Conservation (phyloP, 2,329 filamentous ascomycete genomes). For the Fusarium camptoceras region DNA sequence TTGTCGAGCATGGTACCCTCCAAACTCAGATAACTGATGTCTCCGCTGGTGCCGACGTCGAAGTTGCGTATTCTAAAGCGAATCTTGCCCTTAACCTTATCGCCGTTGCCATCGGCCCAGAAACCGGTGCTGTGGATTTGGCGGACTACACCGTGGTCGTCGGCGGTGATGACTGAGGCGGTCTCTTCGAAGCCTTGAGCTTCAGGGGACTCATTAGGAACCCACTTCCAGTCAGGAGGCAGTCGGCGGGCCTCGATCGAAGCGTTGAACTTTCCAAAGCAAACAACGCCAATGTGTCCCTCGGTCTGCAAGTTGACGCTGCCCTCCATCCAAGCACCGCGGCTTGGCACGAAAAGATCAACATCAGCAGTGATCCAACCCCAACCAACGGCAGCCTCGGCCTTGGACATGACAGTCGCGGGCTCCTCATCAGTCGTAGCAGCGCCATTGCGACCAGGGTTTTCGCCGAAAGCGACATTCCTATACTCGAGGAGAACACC, state of each 20-base stretch:
- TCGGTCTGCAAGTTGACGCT: conserved; percentile 88
- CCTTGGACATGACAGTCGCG: conserved; percentile 65
- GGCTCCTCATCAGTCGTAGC: conserved; percentile 62
- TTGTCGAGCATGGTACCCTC: conserved; percentile 86
- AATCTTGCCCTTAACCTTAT: conserved; percentile 76
- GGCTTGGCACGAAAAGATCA: conserved; percentile 81
- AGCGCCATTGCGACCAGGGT: conserved; percentile 62
- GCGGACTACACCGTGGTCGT: conserved; percentile 65
- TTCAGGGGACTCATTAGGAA: conserved; percentile 64
- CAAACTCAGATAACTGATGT: conserved; percentile 84
- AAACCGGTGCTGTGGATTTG: conserved; percentile 72
- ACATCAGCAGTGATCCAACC: conserved; percentile 91
- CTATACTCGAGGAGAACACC: conserved; percentile 82
- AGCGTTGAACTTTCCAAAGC: conserved; percentile 92
- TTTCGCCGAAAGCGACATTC: conserved; percentile 74
- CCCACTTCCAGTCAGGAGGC: conserved; percentile 84
- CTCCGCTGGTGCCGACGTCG: conserved; percentile 79
- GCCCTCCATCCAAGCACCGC: conserved; percentile 81
- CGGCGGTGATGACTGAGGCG: conserved; percentile 55
- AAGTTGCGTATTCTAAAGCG: conserved; percentile 86
- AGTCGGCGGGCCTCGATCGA: conserved; percentile 82
- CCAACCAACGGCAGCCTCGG: conserved; percentile 88
- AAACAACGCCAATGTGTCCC: conserved; percentile 88
- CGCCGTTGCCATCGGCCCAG: conserved; percentile 79
- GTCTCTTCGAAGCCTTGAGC: conserved; percentile 57